Evolutionary conservation across 768 basidiomycete genomes (phyloP).

Genomic region (Auricularia heimuer): DNA sequence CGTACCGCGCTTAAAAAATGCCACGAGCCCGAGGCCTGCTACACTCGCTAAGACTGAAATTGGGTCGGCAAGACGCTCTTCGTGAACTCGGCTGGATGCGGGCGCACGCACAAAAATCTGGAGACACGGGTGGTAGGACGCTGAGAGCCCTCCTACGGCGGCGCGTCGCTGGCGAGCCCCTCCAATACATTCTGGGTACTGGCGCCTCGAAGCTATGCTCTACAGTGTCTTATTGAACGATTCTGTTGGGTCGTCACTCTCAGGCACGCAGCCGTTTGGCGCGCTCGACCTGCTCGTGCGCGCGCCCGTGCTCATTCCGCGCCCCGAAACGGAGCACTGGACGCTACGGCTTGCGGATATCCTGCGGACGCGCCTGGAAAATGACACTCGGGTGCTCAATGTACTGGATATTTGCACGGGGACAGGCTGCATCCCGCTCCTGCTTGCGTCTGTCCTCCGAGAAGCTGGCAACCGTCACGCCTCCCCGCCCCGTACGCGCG

Average conservation of each 20-base stretch:
- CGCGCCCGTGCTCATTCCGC: conserved; percentile 82
- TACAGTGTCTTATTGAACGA: not conserved
- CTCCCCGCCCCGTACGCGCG: conserved; percentile 32
- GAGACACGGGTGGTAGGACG: not conserved
- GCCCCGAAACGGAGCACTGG: conserved; percentile 91
- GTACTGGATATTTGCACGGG: conserved; percentile 91
- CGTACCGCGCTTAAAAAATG: not conserved
- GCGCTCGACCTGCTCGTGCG: conserved; percentile 63
- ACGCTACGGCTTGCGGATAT: conserved; percentile 46
- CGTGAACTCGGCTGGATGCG: conserved; percentile 43
- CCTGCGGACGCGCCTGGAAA: conserved; percentile 28
- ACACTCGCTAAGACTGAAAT: not conserved
- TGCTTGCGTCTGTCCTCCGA: conserved; percentile 30
- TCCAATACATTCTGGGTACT: conserved; percentile 84
- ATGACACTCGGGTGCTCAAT: conserved; percentile 23
- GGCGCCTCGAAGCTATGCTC: conserved; percentile 14
- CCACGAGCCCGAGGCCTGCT: not conserved
- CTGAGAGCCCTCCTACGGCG: conserved; percentile 41
- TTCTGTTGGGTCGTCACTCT: no score
- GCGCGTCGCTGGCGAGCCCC: conserved; percentile 60
- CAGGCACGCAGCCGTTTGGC: conserved; percentile 83
- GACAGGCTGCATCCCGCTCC: conserved; percentile 81
- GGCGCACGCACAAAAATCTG: conserved; percentile 17
- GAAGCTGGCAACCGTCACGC: not conserved
- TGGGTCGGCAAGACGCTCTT: conserved; percentile 11